Percentiles rank a stretch among this genome's conserved stretches.
These are phyloP conservation scores for Didymella sp. DNA, from an alignment of 2,329 filamentous ascomycete genomes.

Conservation along the genomic window DNA sequence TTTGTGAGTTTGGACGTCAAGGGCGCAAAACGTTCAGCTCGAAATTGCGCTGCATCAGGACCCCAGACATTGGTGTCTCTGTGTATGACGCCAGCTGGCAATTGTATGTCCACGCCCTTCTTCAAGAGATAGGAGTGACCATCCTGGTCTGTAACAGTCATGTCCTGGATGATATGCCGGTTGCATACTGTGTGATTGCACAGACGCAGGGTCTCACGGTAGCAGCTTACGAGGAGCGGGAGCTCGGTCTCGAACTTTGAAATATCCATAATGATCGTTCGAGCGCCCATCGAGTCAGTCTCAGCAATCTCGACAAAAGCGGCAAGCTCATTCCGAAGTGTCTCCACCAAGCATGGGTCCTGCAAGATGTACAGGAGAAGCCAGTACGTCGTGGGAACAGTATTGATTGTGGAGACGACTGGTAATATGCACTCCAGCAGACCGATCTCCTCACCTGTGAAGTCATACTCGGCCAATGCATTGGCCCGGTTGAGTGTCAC, in stretches of 20 bases:
- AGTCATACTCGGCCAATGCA: neutral
- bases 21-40: neutral
- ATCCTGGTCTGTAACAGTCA: neutral
- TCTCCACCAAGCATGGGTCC: neutral
- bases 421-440: constrained; percentile 4
- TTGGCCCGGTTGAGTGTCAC: constrained; percentile 1
- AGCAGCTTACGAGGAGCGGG: neutral
- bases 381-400: neutral
- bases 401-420: constrained; percentile 4
- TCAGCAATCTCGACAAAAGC: neutral
- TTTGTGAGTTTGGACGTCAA: neutral
- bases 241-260: neutral
- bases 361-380: constrained; percentile 1
- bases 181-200: neutral
- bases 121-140: neutral
- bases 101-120: neutral
- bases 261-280: neutral
- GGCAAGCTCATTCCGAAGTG: neutral
- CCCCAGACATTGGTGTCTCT: neutral
- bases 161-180: neutral
- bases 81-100: constrained; percentile 3
- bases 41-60: neutral
- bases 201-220: neutral
- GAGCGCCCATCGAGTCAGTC: neutral
- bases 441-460: neutral